phyloP scores from a whole-genome alignment of 2,329 filamentous ascomycete genomes.

The Sporothrix pseudoabietina region DNA sequence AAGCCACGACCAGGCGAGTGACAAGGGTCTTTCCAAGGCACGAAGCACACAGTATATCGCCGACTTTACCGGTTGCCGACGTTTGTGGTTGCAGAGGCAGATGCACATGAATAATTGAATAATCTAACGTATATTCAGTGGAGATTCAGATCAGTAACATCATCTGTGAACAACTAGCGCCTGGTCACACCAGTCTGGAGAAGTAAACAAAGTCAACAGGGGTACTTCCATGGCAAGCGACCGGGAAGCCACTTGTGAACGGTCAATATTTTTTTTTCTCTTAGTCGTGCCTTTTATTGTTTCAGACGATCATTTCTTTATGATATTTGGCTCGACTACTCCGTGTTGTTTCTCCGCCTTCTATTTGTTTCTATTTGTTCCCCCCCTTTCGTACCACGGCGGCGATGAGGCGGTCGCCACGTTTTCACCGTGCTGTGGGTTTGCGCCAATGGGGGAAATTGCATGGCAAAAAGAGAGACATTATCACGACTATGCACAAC shows the following conservation, averaged over 20 bases:
- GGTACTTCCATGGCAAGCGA: background rate
- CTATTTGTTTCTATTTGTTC: background rate
- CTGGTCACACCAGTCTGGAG: background rate
- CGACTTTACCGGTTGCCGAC: background rate
- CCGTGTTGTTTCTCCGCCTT: too few species aligned
- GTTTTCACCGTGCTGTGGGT: background rate
- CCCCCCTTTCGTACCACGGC: background rate
- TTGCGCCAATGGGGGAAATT: conserved; percentile 16
- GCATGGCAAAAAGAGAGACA: background rate
- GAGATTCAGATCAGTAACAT: background rate
- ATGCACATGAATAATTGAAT: background rate
- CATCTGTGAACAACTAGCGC: background rate
- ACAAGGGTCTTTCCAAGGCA: background rate
- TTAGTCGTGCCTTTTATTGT: background rate
- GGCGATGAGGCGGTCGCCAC: background rate
- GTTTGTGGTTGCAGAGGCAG: too few species aligned
- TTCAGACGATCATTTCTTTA: background rate
- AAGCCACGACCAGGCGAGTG: background rate
- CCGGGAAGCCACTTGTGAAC: background rate
- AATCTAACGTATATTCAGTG: background rate
- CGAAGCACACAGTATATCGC: background rate
- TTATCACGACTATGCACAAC: background rate
- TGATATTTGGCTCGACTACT: background rate
- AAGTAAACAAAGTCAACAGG: background rate
- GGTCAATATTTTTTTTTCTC: background rate